These are phyloP conservation scores for Lanmaoa pseudosensibilis DNA, from an alignment of 768 basidiomycete species.

Conservation along the genomic window DNA sequence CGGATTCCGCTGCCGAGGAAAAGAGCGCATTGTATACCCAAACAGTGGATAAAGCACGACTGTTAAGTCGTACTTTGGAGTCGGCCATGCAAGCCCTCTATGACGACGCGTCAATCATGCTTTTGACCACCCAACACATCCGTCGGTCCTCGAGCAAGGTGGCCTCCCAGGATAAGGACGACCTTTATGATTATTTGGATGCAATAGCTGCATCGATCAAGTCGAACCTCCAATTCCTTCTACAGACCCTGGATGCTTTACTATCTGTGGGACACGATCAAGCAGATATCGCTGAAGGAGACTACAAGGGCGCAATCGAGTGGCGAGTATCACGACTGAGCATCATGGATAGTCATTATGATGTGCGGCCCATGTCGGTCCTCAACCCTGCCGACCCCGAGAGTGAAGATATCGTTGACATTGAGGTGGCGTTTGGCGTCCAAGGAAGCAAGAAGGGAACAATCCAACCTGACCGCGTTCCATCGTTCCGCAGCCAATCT, in stretches of 20 bases:
- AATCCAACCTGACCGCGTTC: conserved; percentile 22
- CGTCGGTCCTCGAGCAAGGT: conserved; percentile 13
- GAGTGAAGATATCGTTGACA: conserved; percentile 56
- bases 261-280: conserved; percentile 69
- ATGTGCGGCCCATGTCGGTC: conserved; percentile 41
- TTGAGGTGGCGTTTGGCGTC: conserved; percentile 51
- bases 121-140: conserved; percentile 54
- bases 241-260: conserved; percentile 62
- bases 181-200: conserved; percentile 45
- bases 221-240: conserved; percentile 54
- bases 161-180: conserved; percentile 18
- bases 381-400: conserved; percentile 41
- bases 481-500: conserved; percentile 34
- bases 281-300: conserved; percentile 63
- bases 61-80: conserved; percentile 70
- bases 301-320: conserved; percentile 74
- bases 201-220: conserved; percentile 51
- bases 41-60: conserved; percentile 67
- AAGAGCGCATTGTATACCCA: conserved; percentile 55
- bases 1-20: conserved; percentile 42
- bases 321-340: conserved; percentile 75
- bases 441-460: conserved; percentile 36
- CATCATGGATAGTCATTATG: conserved; percentile 52
- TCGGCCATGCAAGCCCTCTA: conserved; percentile 68
- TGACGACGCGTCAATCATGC: conserved; percentile 63